Evolutionary conservation across 306 rosid genomes (phyloP).

Genomic region (Prunus padus): DNA sequence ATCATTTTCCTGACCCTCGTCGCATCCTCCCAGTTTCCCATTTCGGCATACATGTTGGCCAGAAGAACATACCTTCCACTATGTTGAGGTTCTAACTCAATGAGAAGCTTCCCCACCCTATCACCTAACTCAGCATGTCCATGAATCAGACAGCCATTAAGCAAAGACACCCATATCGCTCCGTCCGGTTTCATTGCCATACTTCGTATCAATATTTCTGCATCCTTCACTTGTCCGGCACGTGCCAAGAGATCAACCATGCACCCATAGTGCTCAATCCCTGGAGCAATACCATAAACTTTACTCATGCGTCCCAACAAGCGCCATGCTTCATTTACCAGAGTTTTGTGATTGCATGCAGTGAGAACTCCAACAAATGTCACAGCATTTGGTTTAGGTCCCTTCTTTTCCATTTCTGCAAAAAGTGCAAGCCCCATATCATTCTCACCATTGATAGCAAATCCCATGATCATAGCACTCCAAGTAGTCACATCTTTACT

Average conservation of each 20-base stretch:
- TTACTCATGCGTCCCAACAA: conserved; percentile 40
- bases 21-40: conserved; percentile 49
- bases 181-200: conserved; percentile 43
- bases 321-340: conserved; percentile 28
- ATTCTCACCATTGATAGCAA: conserved; percentile 26
- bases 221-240: conserved; percentile 39
- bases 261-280: conserved; percentile 58
- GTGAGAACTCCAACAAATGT: conserved; percentile 55
- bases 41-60: conserved; percentile 42
- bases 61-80: conserved; percentile 54
- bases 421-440: conserved; percentile 41
- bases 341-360: conserved; percentile 49
- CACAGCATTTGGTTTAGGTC: conserved; percentile 52
- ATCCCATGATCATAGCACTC: conserved; percentile 27
- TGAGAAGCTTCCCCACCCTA: conserved; percentile 42
- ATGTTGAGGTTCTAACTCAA: conserved; percentile 46
- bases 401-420: conserved; percentile 46
- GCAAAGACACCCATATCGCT: conserved; percentile 33
- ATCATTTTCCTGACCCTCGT: conserved; percentile 44
- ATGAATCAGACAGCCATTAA: conserved; percentile 55
- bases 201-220: conserved; percentile 31
- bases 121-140: conserved; percentile 38
- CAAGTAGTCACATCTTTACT: conserved; percentile 14
- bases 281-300: conserved; percentile 41
- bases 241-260: conserved; percentile 59